phyloP scores from a whole-genome alignment of 345 rosid genomes.

The Citrus trifoliata region DNA sequence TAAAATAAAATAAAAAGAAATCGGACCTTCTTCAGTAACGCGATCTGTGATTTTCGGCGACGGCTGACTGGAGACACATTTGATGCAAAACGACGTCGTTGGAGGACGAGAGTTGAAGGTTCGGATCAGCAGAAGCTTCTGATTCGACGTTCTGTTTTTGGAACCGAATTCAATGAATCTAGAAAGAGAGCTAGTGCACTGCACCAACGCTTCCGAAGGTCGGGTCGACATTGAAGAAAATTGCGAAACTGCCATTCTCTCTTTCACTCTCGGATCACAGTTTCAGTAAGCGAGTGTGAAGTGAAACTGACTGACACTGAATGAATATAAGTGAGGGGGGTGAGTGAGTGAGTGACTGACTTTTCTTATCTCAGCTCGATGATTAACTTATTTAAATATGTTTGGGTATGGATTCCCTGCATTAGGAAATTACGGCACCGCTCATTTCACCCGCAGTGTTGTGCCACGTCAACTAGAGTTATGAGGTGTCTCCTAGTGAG shows the following conservation, averaged over 20 bases:
- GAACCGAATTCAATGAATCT: conserved; percentile 31
- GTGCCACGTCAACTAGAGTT: background rate
- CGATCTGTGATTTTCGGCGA: conserved; percentile 29
- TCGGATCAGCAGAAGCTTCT: conserved; percentile 22
- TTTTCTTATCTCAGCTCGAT: background rate
- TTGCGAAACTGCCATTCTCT: conserved; percentile 20
- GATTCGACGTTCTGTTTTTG: conserved; percentile 18
- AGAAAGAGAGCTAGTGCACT: conserved; percentile 19
- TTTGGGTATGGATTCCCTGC: background rate
- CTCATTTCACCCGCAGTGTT: background rate
- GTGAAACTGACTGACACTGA: background rate
- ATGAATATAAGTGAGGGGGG: background rate
- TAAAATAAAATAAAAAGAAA: background rate
- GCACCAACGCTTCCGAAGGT: conserved; percentile 6
- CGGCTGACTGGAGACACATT: conserved; percentile 36
- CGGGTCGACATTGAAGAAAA: conserved; percentile 11
- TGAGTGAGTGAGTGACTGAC: background rate
- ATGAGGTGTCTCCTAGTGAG: background rate
- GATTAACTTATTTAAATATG: background rate
- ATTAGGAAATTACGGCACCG: too few relatives aligned
- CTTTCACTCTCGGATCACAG: background rate
- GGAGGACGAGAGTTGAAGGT: conserved; percentile 16
- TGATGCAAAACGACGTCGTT: conserved; percentile 18
- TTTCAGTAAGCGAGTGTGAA: background rate
- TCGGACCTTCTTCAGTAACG: conserved; percentile 35